Evolutionary conservation across 352 stramenopile genomes (phyloP).

Genomic region (Pythium guiyangense): DNA sequence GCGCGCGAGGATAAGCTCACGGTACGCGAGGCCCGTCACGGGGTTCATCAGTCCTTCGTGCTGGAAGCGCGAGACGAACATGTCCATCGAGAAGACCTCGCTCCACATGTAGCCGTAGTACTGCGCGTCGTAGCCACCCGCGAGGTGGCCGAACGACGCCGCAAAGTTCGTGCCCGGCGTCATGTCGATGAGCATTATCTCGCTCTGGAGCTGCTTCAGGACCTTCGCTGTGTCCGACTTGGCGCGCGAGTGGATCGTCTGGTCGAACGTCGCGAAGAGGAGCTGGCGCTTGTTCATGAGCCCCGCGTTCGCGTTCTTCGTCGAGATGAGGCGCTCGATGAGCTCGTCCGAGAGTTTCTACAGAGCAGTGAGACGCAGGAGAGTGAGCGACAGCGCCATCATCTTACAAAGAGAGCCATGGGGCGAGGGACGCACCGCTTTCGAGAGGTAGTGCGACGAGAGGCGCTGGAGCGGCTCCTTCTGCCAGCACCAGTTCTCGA

Average conservation of each 20-base stretch:
- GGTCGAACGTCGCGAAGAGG: constrained; percentile 80
- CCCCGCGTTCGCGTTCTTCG: constrained; percentile 82
- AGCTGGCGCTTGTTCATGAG: constrained; percentile 83
- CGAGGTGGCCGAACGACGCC: constrained; percentile 81
- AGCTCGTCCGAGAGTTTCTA: constrained; percentile 80
- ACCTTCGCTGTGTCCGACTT: constrained; percentile 78
- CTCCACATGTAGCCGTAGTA: constrained; percentile 91
- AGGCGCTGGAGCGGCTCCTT: constrained; percentile 80
- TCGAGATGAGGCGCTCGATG: constrained; percentile 77
- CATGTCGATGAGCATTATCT: constrained; percentile 88
- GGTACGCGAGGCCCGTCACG: constrained; percentile 75
- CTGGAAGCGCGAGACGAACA: constrained; percentile 88
- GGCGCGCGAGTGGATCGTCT: constrained; percentile 79
- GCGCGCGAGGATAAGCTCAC: constrained; percentile 82
- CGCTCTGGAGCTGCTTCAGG: constrained; percentile 76
- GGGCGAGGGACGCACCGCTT: constrained; percentile 24
- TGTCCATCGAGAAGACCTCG: constrained; percentile 87
- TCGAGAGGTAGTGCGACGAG: constrained; percentile 81
- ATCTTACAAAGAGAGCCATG: neutral
- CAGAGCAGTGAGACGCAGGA: constrained; percentile 4
- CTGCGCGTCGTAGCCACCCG: constrained; percentile 69
- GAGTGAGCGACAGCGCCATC: constrained; percentile 1
- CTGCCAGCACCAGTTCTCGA: constrained; percentile 91
- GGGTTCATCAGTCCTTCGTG: constrained; percentile 81
- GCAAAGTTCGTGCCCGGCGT: constrained; percentile 82